Evolutionary conservation across 257 asterid genomes (phyloP), one percentile per base, ranked within the genome.

Genomic region (Jacaranda copaia): DNA sequence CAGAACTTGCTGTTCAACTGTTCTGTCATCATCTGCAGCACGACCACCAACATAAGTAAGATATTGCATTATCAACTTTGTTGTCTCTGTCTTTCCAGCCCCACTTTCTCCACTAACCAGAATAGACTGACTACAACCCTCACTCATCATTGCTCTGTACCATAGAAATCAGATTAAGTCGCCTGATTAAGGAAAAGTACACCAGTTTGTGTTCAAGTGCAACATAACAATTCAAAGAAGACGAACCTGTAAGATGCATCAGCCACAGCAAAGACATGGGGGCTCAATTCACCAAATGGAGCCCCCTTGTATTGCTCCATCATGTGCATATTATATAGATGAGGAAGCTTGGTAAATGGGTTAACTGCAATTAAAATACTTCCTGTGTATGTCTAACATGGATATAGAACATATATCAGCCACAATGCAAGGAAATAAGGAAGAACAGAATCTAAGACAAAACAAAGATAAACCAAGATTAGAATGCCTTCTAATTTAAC

Each of bases 71-170:
- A 96, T 91, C 89, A 96, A 87, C 81, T 96, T 96, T 58, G 99
- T 96, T 35, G 99, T 96, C 88, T 96, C 98, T 4, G 98, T 96
- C 86, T 96, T 96, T 38, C 98, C 99, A n/a, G 99, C 99, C 76
- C 99, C 99, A 83, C 99, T 96, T 87, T 96, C 99, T 43, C 99
- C 99, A 74, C 99, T 96, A 71, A 96, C 99, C 80, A 96, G 93
- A 81, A 96, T 93, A 70, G 99, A 93, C 80, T 96, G 99, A 85
- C 99, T 96, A 77, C 72, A 81, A 76, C 90, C 82, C 82, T 96
- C 98, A 70, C 87, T 81, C 95, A 89, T 87, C 99, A 96, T 96
- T 62, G 98, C 97, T 85, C 99, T 96, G 79, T 60, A 63, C 79
- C 81, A 80, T 39, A 81, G 73, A 70, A 78, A 71, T 68, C 77